Conservation (phyloP, 345 rosid species). For the Rhodomyrtus tomentosa region DNA sequence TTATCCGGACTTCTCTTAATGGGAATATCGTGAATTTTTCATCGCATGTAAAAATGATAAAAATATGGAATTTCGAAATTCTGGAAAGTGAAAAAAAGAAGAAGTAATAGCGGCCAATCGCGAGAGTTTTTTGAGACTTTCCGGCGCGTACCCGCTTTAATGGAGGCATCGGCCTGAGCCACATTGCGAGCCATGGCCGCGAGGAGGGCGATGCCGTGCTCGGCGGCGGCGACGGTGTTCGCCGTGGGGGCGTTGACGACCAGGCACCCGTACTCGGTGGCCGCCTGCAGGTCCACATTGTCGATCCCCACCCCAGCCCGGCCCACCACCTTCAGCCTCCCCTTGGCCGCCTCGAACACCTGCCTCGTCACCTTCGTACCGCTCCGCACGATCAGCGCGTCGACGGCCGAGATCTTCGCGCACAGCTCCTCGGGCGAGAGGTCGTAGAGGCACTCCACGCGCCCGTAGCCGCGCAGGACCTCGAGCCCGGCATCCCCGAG, state of each 20-base stretch:
- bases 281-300: conserved; percentile 82
- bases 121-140: background rate
- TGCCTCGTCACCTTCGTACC: conserved; percentile 76
- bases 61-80: background rate
- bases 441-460: conserved; percentile 60
- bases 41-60: background rate
- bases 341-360: conserved; percentile 65
- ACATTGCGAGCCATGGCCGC: conserved; percentile 70
- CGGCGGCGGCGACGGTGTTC: conserved; percentile 77
- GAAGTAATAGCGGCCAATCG: background rate
- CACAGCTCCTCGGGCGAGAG: conserved; percentile 47
- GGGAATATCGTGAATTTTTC: background rate
- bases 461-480: conserved; percentile 34
- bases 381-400: conserved; percentile 79
- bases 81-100: background rate
- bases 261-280: conserved; percentile 69
- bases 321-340: conserved; percentile 72
- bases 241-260: conserved; percentile 87
- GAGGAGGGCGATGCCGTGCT: conserved; percentile 72
- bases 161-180: conserved; percentile 80
- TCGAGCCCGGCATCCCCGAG: conserved; percentile 72
- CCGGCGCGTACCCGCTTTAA: conserved; percentile 51
- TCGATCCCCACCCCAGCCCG: conserved; percentile 86
- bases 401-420: conserved; percentile 39
- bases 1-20: background rate